phyloP scores from a whole-genome alignment of 2,329 filamentous ascomycete genomes.

The Aspergillus fumigatiaffinis region DNA sequence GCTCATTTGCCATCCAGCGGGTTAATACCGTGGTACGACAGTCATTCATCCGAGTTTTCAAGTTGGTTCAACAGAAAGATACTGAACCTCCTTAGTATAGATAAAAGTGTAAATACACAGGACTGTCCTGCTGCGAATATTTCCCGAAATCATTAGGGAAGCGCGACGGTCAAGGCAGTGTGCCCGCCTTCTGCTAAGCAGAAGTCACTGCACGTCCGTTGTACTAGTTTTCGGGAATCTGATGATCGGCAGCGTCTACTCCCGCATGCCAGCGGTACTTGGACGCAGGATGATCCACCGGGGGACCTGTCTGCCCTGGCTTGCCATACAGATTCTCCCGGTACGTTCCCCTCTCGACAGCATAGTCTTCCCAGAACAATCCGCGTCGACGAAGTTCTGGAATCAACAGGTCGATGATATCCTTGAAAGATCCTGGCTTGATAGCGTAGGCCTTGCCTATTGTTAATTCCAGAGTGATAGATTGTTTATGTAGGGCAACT shows the following conservation, averaged over 20 bases:
- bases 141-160: background rate
- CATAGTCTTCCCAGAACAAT: slow-evolving; percentile 38
- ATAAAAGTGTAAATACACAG: no score
- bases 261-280: slow-evolving; percentile 38
- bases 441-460: slow-evolving; percentile 55
- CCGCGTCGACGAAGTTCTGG: slow-evolving; percentile 61
- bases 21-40: no score
- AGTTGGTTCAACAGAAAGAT: no score
- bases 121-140: background rate
- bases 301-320: slow-evolving; percentile 31
- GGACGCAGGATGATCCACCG: slow-evolving; percentile 32
- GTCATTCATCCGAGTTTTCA: no score
- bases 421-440: slow-evolving; percentile 65
- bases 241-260: slow-evolving; percentile 27
- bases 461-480: slow-evolving; percentile 15
- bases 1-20: no score
- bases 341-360: slow-evolving; percentile 34
- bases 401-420: slow-evolving; percentile 62
- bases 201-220: no score
- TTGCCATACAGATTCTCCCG: slow-evolving; percentile 37
- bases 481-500: slow-evolving; percentile 18
- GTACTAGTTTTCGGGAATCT: slow-evolving; percentile 23
- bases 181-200: no score
- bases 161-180: no score
- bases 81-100: no score